phyloP scores from a whole-genome alignment of 164 flowering plant species.

The Magnolia sinica region DNA sequence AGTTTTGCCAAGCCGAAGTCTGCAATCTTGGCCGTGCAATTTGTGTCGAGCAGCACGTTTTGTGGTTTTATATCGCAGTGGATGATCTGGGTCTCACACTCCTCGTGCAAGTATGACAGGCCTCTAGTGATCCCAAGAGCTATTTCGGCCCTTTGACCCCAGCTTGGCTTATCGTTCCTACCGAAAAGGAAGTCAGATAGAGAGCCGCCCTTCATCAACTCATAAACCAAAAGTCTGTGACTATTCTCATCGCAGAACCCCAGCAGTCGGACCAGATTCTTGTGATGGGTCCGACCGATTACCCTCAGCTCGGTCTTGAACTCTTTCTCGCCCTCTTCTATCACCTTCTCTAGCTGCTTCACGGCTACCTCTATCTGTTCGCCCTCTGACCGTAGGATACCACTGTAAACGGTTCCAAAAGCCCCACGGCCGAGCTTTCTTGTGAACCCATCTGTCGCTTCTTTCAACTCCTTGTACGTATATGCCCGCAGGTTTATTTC shows the following conservation, averaged over 20 bases:
- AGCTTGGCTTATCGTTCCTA: slow-evolving; percentile 17
- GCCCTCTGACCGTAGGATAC: slow-evolving; percentile 13
- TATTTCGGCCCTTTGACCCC: slow-evolving; percentile 24
- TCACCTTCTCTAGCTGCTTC: slow-evolving; percentile 27
- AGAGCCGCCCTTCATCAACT: slow-evolving; percentile 21
- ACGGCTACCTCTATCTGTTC: slow-evolving; percentile 24
- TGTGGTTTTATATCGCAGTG: slow-evolving; percentile 30
- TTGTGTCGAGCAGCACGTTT: slow-evolving; percentile 21
- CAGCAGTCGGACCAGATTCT: slow-evolving; percentile 22
- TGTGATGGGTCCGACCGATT: slow-evolving; percentile 31
- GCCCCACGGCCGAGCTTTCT: slow-evolving; percentile 24
- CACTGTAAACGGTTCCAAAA: slow-evolving; percentile 29
- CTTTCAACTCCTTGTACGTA: slow-evolving; percentile 23
- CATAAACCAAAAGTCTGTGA: slow-evolving; percentile 23
- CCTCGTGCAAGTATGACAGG: slow-evolving; percentile 22
- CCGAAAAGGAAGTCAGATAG: slow-evolving; percentile 20
- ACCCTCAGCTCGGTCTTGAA: slow-evolving; percentile 29
- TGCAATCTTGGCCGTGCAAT: slow-evolving; percentile 25
- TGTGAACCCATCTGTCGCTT: slow-evolving; percentile 29
- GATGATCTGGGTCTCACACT: slow-evolving; percentile 23
- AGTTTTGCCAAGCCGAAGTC: slow-evolving; percentile 38
- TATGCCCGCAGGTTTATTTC: slow-evolving; percentile 22
- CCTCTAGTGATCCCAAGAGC: slow-evolving; percentile 23
- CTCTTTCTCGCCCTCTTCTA: slow-evolving; percentile 24
- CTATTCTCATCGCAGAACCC: slow-evolving; percentile 20